phyloP scores from a whole-genome alignment of 345 rosid genomes.

The Heritiera fomes region DNA sequence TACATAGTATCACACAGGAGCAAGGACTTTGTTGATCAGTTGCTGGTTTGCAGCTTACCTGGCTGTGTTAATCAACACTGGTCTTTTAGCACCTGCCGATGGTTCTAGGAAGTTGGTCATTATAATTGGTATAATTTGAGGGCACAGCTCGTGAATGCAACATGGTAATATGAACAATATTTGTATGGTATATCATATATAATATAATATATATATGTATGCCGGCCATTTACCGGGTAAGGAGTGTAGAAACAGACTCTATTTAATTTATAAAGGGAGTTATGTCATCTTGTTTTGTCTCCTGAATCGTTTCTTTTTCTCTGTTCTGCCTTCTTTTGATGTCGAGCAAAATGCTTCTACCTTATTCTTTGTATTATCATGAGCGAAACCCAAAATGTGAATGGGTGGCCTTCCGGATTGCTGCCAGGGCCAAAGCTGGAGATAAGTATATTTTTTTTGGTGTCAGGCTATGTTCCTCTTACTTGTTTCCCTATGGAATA shows the following conservation, averaged over 20 bases:
- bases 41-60: not conserved
- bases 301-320: not conserved
- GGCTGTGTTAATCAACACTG: not conserved
- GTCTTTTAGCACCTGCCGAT: constrained; percentile 25
- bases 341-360: not conserved
- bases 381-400: too few relatives aligned
- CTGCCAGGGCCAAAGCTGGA: too few relatives aligned
- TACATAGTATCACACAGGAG: not conserved
- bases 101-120: constrained; percentile 6
- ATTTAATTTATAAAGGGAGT: not conserved
- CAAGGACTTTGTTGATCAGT: not conserved
- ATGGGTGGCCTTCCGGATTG: too few relatives aligned
- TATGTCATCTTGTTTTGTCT: not conserved
- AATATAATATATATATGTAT: too few relatives aligned
- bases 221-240: not conserved
- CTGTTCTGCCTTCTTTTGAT: not conserved
- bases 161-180: not conserved
- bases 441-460: too few relatives aligned
- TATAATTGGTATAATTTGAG: not conserved
- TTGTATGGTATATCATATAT: too few relatives aligned
- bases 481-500: too few relatives aligned
- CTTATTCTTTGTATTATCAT: too few relatives aligned
- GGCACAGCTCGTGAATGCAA: not conserved
- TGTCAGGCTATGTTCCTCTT: too few relatives aligned
- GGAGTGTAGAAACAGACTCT: not conserved